These are phyloP conservation scores for Triangularia setosa DNA, from an alignment of 2,329 filamentous ascomycete genomes.

Conservation along the genomic window DNA sequence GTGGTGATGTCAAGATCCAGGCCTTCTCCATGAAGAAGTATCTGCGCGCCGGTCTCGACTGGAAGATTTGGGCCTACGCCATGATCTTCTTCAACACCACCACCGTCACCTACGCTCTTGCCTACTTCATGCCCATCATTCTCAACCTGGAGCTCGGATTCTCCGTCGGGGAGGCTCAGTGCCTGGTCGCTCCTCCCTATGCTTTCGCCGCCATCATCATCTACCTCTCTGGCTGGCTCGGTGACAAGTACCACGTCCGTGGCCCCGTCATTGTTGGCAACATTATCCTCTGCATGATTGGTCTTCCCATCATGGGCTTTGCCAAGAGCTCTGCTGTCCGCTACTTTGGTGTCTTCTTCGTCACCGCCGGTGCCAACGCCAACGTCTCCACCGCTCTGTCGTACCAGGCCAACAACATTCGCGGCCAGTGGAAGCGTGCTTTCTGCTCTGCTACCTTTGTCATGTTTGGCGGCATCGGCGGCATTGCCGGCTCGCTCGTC, in stretches of 20 bases:
- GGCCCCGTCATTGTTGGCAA: constrained; percentile 65
- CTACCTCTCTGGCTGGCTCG: constrained; percentile 55
- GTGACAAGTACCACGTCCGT: constrained; percentile 63
- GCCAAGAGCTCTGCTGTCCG: constrained; percentile 51
- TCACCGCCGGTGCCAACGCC: constrained; percentile 71
- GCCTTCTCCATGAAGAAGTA: constrained; percentile 48
- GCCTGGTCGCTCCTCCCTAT: constrained; percentile 68
- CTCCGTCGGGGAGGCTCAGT: constrained; percentile 59
- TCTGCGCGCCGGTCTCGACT: constrained; percentile 45
- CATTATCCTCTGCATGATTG: constrained; percentile 62
- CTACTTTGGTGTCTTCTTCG: constrained; percentile 72
- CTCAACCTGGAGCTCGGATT: constrained; percentile 62
- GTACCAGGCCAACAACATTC: constrained; percentile 84
- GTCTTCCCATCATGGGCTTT: constrained; percentile 71
- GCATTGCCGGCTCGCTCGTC: constrained; percentile 70
- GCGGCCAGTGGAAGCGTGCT: constrained; percentile 84
- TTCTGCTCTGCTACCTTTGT: constrained; percentile 74
- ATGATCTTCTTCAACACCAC: constrained; percentile 63
- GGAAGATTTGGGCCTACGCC: constrained; percentile 60
- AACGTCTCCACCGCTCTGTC: constrained; percentile 73
- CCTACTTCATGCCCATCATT: constrained; percentile 77
- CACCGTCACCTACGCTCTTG: constrained; percentile 69
- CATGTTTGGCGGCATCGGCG: constrained; percentile 72
- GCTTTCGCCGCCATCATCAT: constrained; percentile 62
- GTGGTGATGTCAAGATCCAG: constrained; percentile 53